Percentiles rank a stretch among this genome's conserved stretches.
These are phyloP conservation scores for Barnettozyma siamensis DNA, from an alignment of 805 yeast genomes.

Conservation along the genomic window DNA sequence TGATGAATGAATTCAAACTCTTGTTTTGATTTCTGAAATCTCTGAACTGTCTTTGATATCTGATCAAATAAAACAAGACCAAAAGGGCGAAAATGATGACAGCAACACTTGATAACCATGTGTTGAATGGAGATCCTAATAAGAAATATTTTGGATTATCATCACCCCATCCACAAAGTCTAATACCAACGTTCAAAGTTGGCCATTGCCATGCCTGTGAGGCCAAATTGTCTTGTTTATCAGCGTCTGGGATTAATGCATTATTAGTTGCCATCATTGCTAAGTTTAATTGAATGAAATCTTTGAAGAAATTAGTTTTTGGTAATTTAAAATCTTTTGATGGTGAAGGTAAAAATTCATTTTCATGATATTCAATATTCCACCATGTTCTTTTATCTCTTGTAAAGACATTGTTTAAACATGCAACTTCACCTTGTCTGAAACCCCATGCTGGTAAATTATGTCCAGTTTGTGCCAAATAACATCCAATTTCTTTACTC, in stretches of 20 bases:
- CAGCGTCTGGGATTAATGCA: constrained; percentile 73
- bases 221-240: constrained; percentile 65
- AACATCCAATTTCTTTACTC: constrained; percentile 68
- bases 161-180: constrained; percentile 70
- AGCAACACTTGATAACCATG: constrained; percentile 66
- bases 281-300: constrained; percentile 66
- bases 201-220: constrained; percentile 90
- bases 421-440: constrained; percentile 93
- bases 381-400: constrained; percentile 87
- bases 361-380: constrained; percentile 71
- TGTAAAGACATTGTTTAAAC: constrained; percentile 58
- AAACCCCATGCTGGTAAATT: constrained; percentile 95
- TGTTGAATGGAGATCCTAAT: constrained; percentile 73
- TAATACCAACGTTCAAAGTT: constrained; percentile 63
- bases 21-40: constrained; percentile 46
- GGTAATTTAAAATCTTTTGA: constrained; percentile 62
- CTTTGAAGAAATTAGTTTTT: constrained; percentile 69
- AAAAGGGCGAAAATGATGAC: constrained; percentile 46
- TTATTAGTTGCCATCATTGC: constrained; percentile 89
- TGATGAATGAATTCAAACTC: constrained; percentile 46
- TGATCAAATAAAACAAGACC: constrained; percentile 29
- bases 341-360: constrained; percentile 52
- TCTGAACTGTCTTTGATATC: constrained; percentile 78
- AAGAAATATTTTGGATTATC: constrained; percentile 56
- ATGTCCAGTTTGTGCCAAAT: constrained; percentile 77